Evolutionary conservation across 2,329 filamentous ascomycete genomes (phyloP).

Genomic region (Neurospora crassa): DNA sequence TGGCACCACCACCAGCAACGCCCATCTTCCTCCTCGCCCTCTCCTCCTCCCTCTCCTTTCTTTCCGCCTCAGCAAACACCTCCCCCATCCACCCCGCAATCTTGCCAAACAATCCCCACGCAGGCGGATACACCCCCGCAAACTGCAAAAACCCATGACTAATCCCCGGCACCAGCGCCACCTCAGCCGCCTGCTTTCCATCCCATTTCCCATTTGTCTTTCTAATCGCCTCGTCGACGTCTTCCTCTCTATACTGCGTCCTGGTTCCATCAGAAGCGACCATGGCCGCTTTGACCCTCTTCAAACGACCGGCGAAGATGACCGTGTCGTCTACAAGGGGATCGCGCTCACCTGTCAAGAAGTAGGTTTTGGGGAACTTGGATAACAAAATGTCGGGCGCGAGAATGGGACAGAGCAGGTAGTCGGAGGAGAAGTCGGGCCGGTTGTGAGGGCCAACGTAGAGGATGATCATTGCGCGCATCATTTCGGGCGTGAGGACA

Average conservation of each 20-base stretch:
- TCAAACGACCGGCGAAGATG: slow-evolving; percentile 83
- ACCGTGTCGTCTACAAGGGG: slow-evolving; percentile 95
- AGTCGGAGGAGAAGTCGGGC: slow-evolving; percentile 87
- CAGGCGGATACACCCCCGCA: slow-evolving; percentile 76
- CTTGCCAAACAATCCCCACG: slow-evolving; percentile 76
- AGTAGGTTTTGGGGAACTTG: slow-evolving; percentile 88
- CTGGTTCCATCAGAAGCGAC: slow-evolving; percentile 41
- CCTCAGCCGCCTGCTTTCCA: slow-evolving; percentile 68
- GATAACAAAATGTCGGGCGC: slow-evolving; percentile 77
- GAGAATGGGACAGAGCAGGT: slow-evolving; percentile 78
- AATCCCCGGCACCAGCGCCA: slow-evolving; percentile 77
- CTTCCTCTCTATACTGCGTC: slow-evolving; percentile 36
- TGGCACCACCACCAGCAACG: background rate
- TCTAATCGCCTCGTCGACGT: slow-evolving; percentile 20
- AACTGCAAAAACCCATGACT: slow-evolving; percentile 94
- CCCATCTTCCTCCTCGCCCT: slow-evolving; percentile 13
- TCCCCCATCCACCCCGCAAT: slow-evolving; percentile 76
- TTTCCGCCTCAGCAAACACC: slow-evolving; percentile 51
- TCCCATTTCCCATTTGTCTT: slow-evolving; percentile 45
- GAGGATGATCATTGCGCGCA: slow-evolving; percentile 97
- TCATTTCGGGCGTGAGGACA: slow-evolving; percentile 93
- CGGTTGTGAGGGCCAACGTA: slow-evolving; percentile 92
- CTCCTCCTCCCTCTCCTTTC: slow-evolving; percentile 30
- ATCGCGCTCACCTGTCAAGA: slow-evolving; percentile 90
- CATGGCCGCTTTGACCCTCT: slow-evolving; percentile 61